Percentiles rank a stretch among this genome's conserved stretches.
These are phyloP conservation scores for Obba rivulosa DNA, from an alignment of 768 basidiomycete genomes.

Conservation along the genomic window DNA sequence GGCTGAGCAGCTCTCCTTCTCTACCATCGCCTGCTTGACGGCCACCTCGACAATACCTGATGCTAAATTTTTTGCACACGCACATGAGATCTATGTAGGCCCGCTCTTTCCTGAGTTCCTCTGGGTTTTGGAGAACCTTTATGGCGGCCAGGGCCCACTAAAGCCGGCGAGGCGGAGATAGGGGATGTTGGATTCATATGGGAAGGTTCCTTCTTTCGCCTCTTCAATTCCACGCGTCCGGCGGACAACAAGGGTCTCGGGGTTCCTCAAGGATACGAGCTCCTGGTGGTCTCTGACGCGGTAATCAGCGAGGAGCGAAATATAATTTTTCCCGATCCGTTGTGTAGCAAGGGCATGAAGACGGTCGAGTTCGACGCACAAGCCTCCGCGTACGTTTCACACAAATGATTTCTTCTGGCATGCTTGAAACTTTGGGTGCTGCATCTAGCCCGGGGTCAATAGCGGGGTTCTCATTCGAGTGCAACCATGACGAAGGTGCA, in stretches of 20 bases:
- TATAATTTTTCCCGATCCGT: neutral
- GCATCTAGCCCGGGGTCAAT: neutral
- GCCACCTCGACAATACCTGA: too few relatives aligned
- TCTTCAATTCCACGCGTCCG: conserved; percentile 1
- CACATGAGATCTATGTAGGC: conserved; percentile 7
- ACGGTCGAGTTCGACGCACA: too few relatives aligned
- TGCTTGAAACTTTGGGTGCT: too few relatives aligned
- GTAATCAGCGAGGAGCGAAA: too few relatives aligned
- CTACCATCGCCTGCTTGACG: too few relatives aligned
- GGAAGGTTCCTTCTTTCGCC: conserved; percentile 3
- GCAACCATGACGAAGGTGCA: conserved; percentile 6
- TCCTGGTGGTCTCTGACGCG: neutral
- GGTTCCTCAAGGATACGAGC: conserved; percentile 7
- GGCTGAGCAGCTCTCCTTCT: too few relatives aligned
- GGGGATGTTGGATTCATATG: conserved; percentile 11
- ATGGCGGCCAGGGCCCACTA: conserved; percentile 16
- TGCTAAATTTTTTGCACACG: too few relatives aligned
- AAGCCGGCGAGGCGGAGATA: conserved; percentile 5
- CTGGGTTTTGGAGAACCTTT: conserved; percentile 12
- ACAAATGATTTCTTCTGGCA: too few relatives aligned
- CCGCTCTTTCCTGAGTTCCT: conserved; percentile 13
- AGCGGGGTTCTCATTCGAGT: conserved; percentile 6
- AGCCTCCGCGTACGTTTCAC: too few relatives aligned
- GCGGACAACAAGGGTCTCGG: neutral
- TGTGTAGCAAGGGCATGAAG: conserved; percentile 6